Evolutionary conservation across 2,329 filamentous ascomycete species (phyloP).

Genomic region (Alternaria panax): DNA sequence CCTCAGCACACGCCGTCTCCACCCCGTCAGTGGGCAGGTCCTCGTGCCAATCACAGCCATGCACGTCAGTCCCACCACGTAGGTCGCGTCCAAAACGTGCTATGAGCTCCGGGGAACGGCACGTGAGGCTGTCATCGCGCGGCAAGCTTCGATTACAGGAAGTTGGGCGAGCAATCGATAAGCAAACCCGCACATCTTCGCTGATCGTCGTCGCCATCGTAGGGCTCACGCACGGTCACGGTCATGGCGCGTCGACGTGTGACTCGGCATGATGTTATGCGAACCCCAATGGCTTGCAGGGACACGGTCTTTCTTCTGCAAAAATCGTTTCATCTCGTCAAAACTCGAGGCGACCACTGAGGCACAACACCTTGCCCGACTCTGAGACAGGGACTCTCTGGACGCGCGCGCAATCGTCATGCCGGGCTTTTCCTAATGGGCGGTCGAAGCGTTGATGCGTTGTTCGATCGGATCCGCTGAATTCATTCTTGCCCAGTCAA

Average conservation of each 20-base stretch:
- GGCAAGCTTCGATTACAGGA: constrained; percentile 3
- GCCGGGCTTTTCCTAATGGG: constrained; percentile 14
- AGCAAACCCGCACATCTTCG: constrained; percentile 1
- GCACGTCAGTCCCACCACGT: constrained; percentile 30
- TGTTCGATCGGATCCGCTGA: constrained; percentile 13
- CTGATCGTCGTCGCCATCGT: not conserved
- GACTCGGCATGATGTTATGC: constrained; percentile 28
- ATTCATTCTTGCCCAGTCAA: constrained; percentile 7
- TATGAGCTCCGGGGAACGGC: not conserved
- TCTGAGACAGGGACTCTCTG: not conserved
- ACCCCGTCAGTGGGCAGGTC: not conserved
- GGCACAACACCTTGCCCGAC: not conserved
- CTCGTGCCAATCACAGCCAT: constrained; percentile 20
- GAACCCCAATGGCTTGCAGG: constrained; percentile 29
- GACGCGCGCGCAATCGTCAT: constrained; percentile 12
- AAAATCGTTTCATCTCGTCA: constrained; percentile 30
- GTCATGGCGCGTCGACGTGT: constrained; percentile 15
- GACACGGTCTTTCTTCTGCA: constrained; percentile 13
- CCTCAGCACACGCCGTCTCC: constrained; percentile 7
- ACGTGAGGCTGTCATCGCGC: not conserved
- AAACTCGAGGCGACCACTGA: constrained; percentile 25
- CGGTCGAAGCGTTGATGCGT: constrained; percentile 18
- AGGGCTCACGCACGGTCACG: constrained; percentile 8
- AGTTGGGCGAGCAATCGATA: constrained; percentile 1
- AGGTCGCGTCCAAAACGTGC: constrained; percentile 17